Percentiles rank a stretch among this genome's conserved stretches.
These are phyloP conservation scores for Puccinia horiana DNA, from an alignment of 1,284 basidiomycete species.

Conservation along the genomic window DNA sequence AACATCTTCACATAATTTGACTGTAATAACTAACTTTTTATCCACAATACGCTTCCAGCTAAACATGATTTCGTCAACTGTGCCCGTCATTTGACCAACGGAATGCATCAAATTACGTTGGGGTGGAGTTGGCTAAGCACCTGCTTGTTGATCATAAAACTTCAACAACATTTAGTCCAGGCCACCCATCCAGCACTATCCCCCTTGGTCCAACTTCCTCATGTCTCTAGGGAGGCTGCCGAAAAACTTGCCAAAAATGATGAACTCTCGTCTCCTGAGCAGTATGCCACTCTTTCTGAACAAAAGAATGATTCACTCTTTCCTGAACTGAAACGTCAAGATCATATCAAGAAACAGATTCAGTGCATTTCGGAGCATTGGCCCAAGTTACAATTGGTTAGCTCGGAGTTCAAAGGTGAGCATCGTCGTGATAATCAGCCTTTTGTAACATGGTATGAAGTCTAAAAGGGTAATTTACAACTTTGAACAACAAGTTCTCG, in stretches of 20 bases:
- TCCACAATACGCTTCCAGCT: slow-evolving; percentile 48
- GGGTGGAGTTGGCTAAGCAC: slow-evolving; percentile 89
- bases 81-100: slow-evolving; percentile 65
- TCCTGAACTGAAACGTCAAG: slow-evolving; percentile 53
- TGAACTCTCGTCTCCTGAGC: slow-evolving; percentile 55
- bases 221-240: slow-evolving; percentile 64
- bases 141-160: slow-evolving; percentile 74
- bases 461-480: slow-evolving; percentile 4
- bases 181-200: slow-evolving; percentile 68
- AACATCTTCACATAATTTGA: slow-evolving; percentile 67
- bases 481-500: slow-evolving; percentile 68
- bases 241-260: slow-evolving; percentile 63
- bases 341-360: slow-evolving; percentile 33
- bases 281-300: slow-evolving; percentile 53
- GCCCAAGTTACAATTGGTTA: slow-evolving; percentile 80
- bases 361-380: slow-evolving; percentile 70
- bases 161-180: slow-evolving; percentile 82
- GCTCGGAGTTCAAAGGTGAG: slow-evolving; percentile 82
- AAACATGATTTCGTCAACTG: slow-evolving; percentile 54
- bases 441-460: neutral
- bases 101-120: slow-evolving; percentile 77
- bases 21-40: neutral
- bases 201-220: slow-evolving; percentile 73
- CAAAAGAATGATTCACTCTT: slow-evolving; percentile 64
- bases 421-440: neutral